Evolutionary conservation across 768 basidiomycete genomes (phyloP).

Genomic region (Daedaleopsis nitida): DNA sequence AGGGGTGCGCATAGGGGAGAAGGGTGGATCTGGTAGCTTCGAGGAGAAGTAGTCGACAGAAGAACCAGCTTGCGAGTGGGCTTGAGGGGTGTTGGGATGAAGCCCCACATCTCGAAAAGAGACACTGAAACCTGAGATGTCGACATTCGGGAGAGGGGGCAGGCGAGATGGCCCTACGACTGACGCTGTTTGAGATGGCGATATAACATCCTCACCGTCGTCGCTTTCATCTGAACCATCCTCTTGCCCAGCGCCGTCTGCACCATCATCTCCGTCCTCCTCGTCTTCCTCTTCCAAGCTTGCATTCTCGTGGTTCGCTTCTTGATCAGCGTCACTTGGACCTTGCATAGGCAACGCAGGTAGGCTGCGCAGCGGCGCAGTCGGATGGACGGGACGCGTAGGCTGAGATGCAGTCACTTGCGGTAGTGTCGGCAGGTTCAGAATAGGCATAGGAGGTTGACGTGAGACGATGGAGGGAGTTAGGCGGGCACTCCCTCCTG

Average conservation of each 20-base stretch:
- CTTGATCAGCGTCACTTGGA: constrained; percentile 36
- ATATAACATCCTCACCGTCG: constrained; percentile 32
- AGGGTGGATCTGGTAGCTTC: constrained; percentile 12
- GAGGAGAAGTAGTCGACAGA: constrained; percentile 34
- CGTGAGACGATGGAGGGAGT: constrained; percentile 49
- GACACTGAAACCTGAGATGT: constrained; percentile 22
- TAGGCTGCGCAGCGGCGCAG: constrained; percentile 48
- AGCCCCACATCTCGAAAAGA: constrained; percentile 21
- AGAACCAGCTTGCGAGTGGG: constrained; percentile 4
- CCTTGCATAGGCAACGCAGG: constrained; percentile 53
- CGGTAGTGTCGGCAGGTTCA: constrained; percentile 53
- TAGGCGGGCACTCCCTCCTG: constrained; percentile 43
- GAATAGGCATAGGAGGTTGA: constrained; percentile 46
- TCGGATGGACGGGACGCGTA: constrained; percentile 25
- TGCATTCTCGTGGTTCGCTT: constrained; percentile 30
- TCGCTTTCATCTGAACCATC: constrained; percentile 36
- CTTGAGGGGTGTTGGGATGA: constrained; percentile 12
- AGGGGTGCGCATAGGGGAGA: constrained; percentile 26
- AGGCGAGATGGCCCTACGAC: constrained; percentile 1
- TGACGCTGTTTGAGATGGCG: neutral
- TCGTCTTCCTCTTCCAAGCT: constrained; percentile 38
- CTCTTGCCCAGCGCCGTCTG: constrained; percentile 30
- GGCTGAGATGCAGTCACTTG: constrained; percentile 27
- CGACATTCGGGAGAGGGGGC: constrained; percentile 20
- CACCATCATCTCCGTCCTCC: constrained; percentile 27